Conservation (phyloP, 2,329 filamentous ascomycete species). For the Diaporthe ilicicola region DNA sequence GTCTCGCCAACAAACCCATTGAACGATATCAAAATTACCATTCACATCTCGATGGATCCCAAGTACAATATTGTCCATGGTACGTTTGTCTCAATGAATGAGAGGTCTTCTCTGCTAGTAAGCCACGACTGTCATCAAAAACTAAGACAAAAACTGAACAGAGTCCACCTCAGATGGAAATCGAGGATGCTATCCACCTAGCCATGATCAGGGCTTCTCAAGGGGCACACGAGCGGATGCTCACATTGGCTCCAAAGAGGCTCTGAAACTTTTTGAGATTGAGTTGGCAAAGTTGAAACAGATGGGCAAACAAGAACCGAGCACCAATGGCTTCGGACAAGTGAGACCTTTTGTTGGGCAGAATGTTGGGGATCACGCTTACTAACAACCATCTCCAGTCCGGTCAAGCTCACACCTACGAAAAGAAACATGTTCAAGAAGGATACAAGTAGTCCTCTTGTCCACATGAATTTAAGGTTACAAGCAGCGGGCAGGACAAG, state of each 20-base stretch:
- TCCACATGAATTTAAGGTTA: neutral
- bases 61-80: neutral
- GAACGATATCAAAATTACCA: neutral
- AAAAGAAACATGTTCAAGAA: neutral
- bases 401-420: neutral
- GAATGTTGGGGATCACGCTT: neutral
- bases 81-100: neutral
- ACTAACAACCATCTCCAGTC: neutral
- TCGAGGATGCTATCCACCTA: neutral
- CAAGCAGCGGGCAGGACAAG: too few species aligned
- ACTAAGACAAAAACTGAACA: neutral
- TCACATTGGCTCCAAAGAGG: neutral
- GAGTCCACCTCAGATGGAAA: neutral
- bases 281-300: conserved; percentile 9
- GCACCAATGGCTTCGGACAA: neutral
- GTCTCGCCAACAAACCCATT: neutral
- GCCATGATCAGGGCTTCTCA: neutral
- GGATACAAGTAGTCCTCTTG: neutral
- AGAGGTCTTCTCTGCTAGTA: neutral
- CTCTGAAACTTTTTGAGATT: neutral
- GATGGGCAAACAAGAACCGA: conserved; percentile 1
- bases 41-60: neutral
- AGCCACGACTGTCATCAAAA: neutral
- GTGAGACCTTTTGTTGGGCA: neutral
- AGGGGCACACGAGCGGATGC: neutral